Evolutionary conservation across 1,284 basidiomycete species (phyloP).

Genomic region (Phellopilus nigrolimitatus): DNA sequence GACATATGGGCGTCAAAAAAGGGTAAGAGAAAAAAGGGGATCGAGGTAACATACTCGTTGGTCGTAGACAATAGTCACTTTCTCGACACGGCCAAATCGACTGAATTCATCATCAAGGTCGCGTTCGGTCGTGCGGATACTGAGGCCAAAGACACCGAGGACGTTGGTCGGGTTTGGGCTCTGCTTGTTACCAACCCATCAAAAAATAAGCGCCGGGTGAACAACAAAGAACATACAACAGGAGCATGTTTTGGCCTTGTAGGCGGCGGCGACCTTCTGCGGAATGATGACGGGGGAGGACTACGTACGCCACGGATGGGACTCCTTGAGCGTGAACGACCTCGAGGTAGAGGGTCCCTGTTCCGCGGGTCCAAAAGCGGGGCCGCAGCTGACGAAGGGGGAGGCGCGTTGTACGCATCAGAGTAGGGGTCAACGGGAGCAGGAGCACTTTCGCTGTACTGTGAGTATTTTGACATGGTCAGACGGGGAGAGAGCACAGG

Average conservation of each 20-base stretch:
- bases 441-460: conserved; percentile 43
- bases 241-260: conserved; percentile 67
- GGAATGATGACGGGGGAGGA: conserved; percentile 33
- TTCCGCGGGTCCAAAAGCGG: conserved; percentile 37
- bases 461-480: conserved; percentile 14
- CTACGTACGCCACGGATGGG: conserved; percentile 50
- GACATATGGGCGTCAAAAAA: conserved; percentile 19
- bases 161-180: conserved; percentile 84
- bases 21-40: conserved; percentile 6
- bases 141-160: conserved; percentile 94
- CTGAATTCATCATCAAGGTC: conserved; percentile 94
- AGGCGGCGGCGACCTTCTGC: conserved; percentile 45
- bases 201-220: conserved; percentile 28
- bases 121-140: conserved; percentile 89
- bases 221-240: conserved; percentile 47
- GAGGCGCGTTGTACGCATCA: conserved; percentile 70
- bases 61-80: conserved; percentile 98
- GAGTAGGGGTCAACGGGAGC: conserved; percentile 72
- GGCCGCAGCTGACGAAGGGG: conserved; percentile 37
- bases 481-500: background rate
- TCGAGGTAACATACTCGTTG: conserved; percentile 67
- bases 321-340: conserved; percentile 68
- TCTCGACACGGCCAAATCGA: conserved; percentile 87
- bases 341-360: conserved; percentile 37
- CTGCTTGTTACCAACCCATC: conserved; percentile 43